Conservation (phyloP, 257 asterid genomes). For the Craterostigma plantagineum region DNA sequence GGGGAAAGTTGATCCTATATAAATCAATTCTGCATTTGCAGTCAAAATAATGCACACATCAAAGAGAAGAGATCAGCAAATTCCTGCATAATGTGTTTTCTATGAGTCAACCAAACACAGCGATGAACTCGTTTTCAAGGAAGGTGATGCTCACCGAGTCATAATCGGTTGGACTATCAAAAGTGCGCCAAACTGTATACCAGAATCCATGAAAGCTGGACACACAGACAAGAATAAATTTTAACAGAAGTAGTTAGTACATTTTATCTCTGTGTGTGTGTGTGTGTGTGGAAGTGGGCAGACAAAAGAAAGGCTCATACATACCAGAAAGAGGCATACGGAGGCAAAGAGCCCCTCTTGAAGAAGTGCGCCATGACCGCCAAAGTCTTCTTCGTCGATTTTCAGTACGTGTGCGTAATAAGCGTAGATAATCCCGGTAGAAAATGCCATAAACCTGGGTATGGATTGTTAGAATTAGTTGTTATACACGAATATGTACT, state of each 20-base stretch:
- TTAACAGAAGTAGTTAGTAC: slow-evolving; percentile 1
- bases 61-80: too few relatives aligned
- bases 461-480: neutral
- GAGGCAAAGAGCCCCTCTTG: slow-evolving; percentile 97
- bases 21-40: too few relatives aligned
- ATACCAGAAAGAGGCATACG: slow-evolving; percentile 73
- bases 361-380: slow-evolving; percentile 89
- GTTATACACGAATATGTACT: too few relatives aligned
- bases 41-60: too few relatives aligned
- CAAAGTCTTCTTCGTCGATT: slow-evolving; percentile 92
- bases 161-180: too few relatives aligned
- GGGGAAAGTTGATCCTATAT: too few relatives aligned
- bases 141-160: too few relatives aligned
- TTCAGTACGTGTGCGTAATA: slow-evolving; percentile 60
- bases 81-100: too few relatives aligned
- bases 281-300: neutral
- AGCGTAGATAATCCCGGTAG: slow-evolving; percentile 68
- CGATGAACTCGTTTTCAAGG: too few relatives aligned
- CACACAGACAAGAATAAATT: slow-evolving; percentile 5
- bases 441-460: slow-evolving; percentile 52
- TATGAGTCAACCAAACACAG: too few relatives aligned
- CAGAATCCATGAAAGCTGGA: slow-evolving; percentile 83
- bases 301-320: neutral
- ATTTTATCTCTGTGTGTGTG: too few relatives aligned
- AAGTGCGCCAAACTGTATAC: slow-evolving; percentile 95